Evolutionary conservation across 2,329 filamentous ascomycete species (phyloP), one percentile per base, ranked within the genome.

Genomic region (Colletotrichum simmondsii): DNA sequence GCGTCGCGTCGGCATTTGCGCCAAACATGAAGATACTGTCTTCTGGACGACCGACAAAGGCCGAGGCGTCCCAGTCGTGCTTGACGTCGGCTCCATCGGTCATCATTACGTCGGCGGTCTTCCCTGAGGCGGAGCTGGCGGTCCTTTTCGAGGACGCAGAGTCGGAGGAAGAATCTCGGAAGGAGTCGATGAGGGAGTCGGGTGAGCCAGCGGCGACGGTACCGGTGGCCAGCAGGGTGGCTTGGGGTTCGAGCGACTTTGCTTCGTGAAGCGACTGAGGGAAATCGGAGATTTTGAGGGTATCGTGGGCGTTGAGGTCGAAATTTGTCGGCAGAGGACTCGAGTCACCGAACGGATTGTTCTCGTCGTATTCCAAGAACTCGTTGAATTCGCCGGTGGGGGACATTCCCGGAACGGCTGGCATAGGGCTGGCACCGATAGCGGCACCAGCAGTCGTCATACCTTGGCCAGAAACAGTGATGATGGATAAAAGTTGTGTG

Each of bases 101-200:
- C 83, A 87, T 87, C 77, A 83, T 83, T 46, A 82, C 75, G 77
- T 88, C 86, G 37, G 79, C 83, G 24, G 85, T 83, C 74, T 86
- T 85, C 19, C 85, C 84, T 7, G 86, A 87, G 24, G 83, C 82
- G 2, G 85, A 85, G 75, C 85, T 87, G 19, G 82, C 81, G 46
- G 86, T 83, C 68, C 84, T 82, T 77, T 88, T 88, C 37, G 86
- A 87, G 52, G 83, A 83, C 14, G 85, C 86, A 10, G 88, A 89
- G 73, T 89, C 87, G 63, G 87, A 89, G 4, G 86, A 86, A 3
- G 86, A 88, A 76, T 89, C 87, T 70, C 83, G 83, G 63, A 84
- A 86, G 12, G 82, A 84, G 64, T 80, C 83, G 79, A 80, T 81
- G 58, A 83, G 82, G 49, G 83, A 85, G 74, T 83, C 82, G 63